phyloP scores from a whole-genome alignment of 129 eudicot genomes.

The Escallonia rubra region DNA sequence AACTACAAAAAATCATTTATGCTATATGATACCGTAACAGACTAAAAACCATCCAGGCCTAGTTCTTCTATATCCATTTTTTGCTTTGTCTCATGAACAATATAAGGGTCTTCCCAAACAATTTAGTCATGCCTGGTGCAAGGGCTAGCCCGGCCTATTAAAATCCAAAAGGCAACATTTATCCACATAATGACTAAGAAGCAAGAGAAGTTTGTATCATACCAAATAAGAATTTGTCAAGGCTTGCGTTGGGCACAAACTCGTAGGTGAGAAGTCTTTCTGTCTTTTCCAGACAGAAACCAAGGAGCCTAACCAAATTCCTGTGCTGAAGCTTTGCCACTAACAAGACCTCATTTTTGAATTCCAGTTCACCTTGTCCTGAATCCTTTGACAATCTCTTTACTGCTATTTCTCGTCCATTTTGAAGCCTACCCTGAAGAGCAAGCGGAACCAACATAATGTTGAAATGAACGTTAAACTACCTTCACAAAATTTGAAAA shows the following conservation, averaged over 20 bases:
- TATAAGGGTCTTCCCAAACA: no score
- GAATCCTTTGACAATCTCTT: slow-evolving; percentile 20
- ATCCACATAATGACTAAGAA: no score
- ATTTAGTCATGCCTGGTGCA: no score
- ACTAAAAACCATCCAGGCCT: no score
- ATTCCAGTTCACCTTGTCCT: slow-evolving; percentile 24
- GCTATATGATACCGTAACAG: no score
- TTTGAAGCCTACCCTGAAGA: slow-evolving; percentile 23
- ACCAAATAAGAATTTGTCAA: slow-evolving; percentile 33
- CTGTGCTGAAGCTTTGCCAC: slow-evolving; percentile 27
- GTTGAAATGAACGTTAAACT: neutral
- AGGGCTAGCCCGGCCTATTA: no score
- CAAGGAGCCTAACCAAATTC: slow-evolving; percentile 33
- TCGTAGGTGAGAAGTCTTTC: slow-evolving; percentile 38
- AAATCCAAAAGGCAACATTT: no score
- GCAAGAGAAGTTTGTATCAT: neutral
- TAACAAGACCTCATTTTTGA: slow-evolving; percentile 31
- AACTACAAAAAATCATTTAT: no score
- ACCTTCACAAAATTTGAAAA: neutral
- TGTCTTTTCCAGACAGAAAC: slow-evolving; percentile 21
- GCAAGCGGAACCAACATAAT: neutral
- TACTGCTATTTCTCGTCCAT: slow-evolving; percentile 26
- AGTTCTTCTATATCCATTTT: no score
- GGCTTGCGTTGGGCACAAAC: slow-evolving; percentile 31
- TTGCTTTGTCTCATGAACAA: no score